These are phyloP conservation scores for Chaetothyriales sp. DNA, from an alignment of 2,329 filamentous ascomycete genomes.

Conservation along the genomic window DNA sequence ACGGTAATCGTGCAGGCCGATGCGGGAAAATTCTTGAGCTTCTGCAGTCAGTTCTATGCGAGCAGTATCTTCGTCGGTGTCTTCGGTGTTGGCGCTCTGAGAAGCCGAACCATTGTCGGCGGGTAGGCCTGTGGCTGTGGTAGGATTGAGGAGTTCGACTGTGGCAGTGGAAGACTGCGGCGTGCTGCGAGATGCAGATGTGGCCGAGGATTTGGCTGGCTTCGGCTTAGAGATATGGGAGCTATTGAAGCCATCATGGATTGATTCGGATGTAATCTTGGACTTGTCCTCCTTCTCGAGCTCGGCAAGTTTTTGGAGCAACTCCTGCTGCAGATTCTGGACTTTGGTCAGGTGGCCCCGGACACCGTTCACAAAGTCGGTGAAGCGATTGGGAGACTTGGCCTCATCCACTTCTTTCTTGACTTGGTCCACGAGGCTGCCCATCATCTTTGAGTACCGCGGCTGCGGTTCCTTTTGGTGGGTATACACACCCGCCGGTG, in stretches of 20 bases:
- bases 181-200: constrained; percentile 10
- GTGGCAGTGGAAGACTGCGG: constrained; percentile 18
- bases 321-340: constrained; percentile 52
- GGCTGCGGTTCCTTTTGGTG: constrained; percentile 55
- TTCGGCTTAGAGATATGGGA: constrained; percentile 57
- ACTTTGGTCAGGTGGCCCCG: constrained; percentile 65
- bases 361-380: constrained; percentile 64
- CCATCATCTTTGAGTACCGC: constrained; percentile 95
- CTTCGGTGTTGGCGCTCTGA: constrained; percentile 34
- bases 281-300: constrained; percentile 69
- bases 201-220: constrained; percentile 27
- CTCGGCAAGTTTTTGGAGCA: constrained; percentile 58
- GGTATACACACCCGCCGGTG: constrained; percentile 63
- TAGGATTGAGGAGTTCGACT: constrained; percentile 65
- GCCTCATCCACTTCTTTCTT: constrained; percentile 73
- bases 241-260: constrained; percentile 81
- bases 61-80: constrained; percentile 49
- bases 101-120: constrained; percentile 22
- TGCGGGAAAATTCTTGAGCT: constrained; percentile 67
- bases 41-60: constrained; percentile 61
- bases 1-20: constrained; percentile 60
- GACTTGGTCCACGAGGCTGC: constrained; percentile 83
- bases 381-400: constrained; percentile 51
- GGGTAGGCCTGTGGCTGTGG: constrained; percentile 19
- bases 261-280: constrained; percentile 87